phyloP scores from a whole-genome alignment of 345 rosid genomes.

The Syzygium oleosum region DNA sequence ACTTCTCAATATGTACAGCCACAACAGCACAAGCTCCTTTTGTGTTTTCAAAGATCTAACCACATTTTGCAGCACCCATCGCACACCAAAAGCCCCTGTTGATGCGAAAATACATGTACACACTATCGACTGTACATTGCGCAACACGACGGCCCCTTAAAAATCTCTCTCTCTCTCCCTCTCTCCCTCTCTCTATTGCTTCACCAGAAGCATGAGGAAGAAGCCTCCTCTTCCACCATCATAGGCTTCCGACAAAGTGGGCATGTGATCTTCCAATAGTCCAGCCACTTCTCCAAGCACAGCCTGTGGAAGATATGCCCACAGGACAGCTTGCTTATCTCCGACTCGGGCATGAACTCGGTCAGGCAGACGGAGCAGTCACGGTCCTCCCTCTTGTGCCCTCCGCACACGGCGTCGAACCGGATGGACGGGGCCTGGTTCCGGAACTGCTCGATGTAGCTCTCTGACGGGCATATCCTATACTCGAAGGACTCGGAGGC shows the following conservation, averaged over 20 bases:
- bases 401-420: slow-evolving; percentile 31
- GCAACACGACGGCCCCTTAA: not conserved
- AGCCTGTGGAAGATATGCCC: slow-evolving; percentile 11
- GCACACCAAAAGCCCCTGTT: not conserved
- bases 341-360: slow-evolving; percentile 8
- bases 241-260: slow-evolving; percentile 12
- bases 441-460: slow-evolving; percentile 58
- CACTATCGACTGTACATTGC: not conserved
- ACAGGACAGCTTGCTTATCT: slow-evolving; percentile 8
- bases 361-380: slow-evolving; percentile 16
- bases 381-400: not conserved
- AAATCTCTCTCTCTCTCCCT: not conserved
- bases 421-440: slow-evolving; percentile 42
- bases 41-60: not conserved
- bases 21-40: not conserved
- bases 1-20: not conserved
- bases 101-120: not conserved
- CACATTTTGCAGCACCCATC: not conserved
- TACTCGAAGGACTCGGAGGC: slow-evolving; percentile 24
- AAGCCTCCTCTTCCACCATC: slow-evolving; percentile 10
- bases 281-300: slow-evolving; percentile 17
- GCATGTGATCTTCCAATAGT: slow-evolving; percentile 16
- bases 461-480: slow-evolving; percentile 20
- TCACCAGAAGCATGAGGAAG: slow-evolving; percentile 6
- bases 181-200: not conserved